These are phyloP conservation scores for Barnettozyma vustinii DNA, from an alignment of 805 yeast species.

Conservation along the genomic window DNA sequence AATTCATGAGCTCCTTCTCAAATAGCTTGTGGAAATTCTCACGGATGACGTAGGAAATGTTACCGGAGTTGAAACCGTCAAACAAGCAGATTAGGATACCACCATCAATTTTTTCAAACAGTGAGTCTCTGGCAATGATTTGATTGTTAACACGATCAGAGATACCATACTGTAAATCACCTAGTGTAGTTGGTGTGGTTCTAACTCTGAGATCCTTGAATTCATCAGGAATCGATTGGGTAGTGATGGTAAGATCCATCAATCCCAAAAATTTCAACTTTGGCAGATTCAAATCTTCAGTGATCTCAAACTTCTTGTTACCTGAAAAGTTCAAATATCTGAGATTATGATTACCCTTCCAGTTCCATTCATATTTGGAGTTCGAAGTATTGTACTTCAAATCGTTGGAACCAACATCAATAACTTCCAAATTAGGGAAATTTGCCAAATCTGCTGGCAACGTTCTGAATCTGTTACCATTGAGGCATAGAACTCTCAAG, in stretches of 20 bases:
- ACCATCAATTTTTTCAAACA: conserved; percentile 83
- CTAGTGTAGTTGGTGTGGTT: conserved; percentile 78
- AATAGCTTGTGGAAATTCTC: conserved; percentile 63
- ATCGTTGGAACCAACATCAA: conserved; percentile 90
- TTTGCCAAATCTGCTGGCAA: conserved; percentile 85
- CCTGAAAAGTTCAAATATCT: conserved; percentile 87
- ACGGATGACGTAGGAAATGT: conserved; percentile 68
- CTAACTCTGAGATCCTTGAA: conserved; percentile 76
- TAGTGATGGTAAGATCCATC: conserved; percentile 92
- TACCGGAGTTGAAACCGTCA: conserved; percentile 71
- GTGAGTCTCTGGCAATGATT: conserved; percentile 76
- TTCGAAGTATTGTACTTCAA: conserved; percentile 89
- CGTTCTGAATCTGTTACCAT: conserved; percentile 80
- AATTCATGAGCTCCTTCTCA: conserved; percentile 54
- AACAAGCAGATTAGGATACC: conserved; percentile 72
- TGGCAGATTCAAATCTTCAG: conserved; percentile 71
- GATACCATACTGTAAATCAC: conserved; percentile 80
- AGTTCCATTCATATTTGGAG: conserved; percentile 96
- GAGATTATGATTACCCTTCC: conserved; percentile 79
- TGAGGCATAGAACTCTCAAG: conserved; percentile 60
- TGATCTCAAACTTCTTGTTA: conserved; percentile 85
- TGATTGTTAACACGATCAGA: conserved; percentile 78
- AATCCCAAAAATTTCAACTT: conserved; percentile 72
- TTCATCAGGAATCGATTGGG: conserved; percentile 87
- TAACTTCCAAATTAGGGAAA: conserved; percentile 52